Evolutionary conservation across 2,329 filamentous ascomycete species (phyloP), one percentile per base, ranked within the genome.

Genomic region (Colletotrichum chlorophyti): DNA sequence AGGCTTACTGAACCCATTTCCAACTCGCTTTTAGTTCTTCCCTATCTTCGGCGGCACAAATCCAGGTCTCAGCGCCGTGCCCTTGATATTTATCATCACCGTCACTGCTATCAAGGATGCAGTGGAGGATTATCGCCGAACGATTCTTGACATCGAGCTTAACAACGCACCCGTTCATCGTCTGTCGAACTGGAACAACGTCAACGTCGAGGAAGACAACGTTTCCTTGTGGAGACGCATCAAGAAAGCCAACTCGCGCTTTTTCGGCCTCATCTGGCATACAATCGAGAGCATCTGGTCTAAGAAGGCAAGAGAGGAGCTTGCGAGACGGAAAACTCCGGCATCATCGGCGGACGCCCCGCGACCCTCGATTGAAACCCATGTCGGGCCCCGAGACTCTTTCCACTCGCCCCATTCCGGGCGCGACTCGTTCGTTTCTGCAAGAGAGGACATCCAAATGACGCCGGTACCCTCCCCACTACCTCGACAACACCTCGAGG

Each of bases 121-220:
- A 15, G 89, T 98, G 63, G 95, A 99, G 75, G 95, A 99, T 76
- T 98, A 92, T 80, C 85, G 95, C 66, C 84, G 95, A 75, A 98
- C 94, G 0, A 81, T 93, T 37, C 86, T 97, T 38, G 95, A 99
- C 71, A 96, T 89, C 64, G 91, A 97, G 68, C 82, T 99, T 62
- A 99, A 99, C 76, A 98, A 99, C 70, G 95, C 95, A 3, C 91
- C 93, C 0, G 91, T 98, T 9, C 94, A 99, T 74, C 87, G 94
- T 58, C 80, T 99, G 17, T 81, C 92, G 11, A 89, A 93, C 62
- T 98, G 91, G 88, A 83, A 89, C 65, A 99, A 99, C 66, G 93
- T 97, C 66, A 99, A 99, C 66, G 91, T 93, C 12, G 86, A 90
- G 34, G 91, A 93, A 65, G 94, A 97, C 67, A 88, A 91, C 62